Conservation (phyloP, 2,329 filamentous ascomycete genomes). For the Exserohilum rostratum region DNA sequence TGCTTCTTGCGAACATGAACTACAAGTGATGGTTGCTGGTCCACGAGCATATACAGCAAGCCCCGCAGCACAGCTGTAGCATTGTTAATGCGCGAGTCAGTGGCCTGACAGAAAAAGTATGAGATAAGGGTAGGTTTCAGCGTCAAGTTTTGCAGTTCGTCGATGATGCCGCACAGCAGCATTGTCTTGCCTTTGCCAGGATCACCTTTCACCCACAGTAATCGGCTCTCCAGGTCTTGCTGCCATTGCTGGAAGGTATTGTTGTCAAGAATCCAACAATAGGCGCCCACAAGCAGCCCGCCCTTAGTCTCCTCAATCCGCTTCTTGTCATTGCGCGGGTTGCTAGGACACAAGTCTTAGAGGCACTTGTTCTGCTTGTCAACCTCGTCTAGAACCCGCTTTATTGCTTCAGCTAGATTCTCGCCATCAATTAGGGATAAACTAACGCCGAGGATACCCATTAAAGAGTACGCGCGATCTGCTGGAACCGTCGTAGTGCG, state of each 20-base stretch:
- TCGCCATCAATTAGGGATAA: conserved; percentile 8
- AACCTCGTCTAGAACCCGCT: conserved; percentile 18
- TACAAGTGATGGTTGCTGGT: conserved; percentile 41
- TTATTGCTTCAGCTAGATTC: conserved; percentile 11
- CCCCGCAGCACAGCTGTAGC: conserved; percentile 52
- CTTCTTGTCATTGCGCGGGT: conserved; percentile 13
- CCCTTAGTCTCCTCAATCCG: not conserved
- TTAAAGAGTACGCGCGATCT: conserved; percentile 11
- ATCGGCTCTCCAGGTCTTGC: not conserved
- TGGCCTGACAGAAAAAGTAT: conserved; percentile 45
- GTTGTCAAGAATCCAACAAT: conserved; percentile 13
- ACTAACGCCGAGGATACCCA: conserved; percentile 14
- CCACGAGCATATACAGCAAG: conserved; percentile 51
- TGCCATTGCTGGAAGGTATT: conserved; percentile 6
- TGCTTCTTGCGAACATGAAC: conserved; percentile 35
- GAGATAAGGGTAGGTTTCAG: not conserved
- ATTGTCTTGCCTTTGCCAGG: conserved; percentile 1
- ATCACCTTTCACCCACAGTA: not conserved
- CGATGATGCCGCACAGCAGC: not conserved
- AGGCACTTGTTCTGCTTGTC: conserved; percentile 10
- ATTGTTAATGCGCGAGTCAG: conserved; percentile 50
- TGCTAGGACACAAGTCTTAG: conserved; percentile 6
- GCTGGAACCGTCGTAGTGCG: conserved; percentile 17
- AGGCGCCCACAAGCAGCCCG: conserved; percentile 5
- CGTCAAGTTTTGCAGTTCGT: not conserved